These are phyloP conservation scores for Pythium grandisporangium DNA, from an alignment of 352 stramenopile genomes.

Conservation along the genomic window DNA sequence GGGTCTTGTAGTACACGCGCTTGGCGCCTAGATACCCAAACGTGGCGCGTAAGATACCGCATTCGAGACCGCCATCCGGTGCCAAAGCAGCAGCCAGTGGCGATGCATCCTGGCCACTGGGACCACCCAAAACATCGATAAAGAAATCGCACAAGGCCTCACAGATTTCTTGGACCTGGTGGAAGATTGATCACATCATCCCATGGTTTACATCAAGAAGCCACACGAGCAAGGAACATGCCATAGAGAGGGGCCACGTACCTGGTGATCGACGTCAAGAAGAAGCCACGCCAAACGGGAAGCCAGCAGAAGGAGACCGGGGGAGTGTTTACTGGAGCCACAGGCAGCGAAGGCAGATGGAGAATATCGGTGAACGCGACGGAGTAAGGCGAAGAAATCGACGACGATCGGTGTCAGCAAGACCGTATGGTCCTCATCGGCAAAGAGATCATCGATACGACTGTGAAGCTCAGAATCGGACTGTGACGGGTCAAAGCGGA, in stretches of 20 bases:
- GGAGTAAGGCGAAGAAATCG: slow-evolving; percentile 36
- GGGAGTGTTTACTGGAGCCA: too few species aligned
- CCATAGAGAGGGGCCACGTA: slow-evolving; percentile 6
- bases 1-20: slow-evolving; percentile 32
- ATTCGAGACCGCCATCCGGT: neutral
- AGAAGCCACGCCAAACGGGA: slow-evolving; percentile 36
- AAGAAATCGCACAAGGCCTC: slow-evolving; percentile 59
- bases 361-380: slow-evolving; percentile 31
- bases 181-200: too few species aligned
- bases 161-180: slow-evolving; percentile 52
- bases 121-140: slow-evolving; percentile 15
- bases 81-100: slow-evolving; percentile 1
- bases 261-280: slow-evolving; percentile 49
- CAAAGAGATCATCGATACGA: slow-evolving; percentile 23
- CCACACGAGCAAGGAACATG: too few species aligned
- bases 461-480: slow-evolving; percentile 11
- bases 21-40: slow-evolving; percentile 39
- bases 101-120: neutral
- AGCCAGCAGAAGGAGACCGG: slow-evolving; percentile 25
- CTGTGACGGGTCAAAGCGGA: slow-evolving; percentile 22
- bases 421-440: slow-evolving; percentile 20
- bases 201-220: too few species aligned
- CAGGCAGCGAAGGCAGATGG: slow-evolving; percentile 24
- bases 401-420: slow-evolving; percentile 35
- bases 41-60: slow-evolving; percentile 24